Evolutionary conservation across 2,329 filamentous ascomycete genomes (phyloP), one percentile per base, ranked within the genome.

Genomic region (Cladobotryum mycophilum): DNA sequence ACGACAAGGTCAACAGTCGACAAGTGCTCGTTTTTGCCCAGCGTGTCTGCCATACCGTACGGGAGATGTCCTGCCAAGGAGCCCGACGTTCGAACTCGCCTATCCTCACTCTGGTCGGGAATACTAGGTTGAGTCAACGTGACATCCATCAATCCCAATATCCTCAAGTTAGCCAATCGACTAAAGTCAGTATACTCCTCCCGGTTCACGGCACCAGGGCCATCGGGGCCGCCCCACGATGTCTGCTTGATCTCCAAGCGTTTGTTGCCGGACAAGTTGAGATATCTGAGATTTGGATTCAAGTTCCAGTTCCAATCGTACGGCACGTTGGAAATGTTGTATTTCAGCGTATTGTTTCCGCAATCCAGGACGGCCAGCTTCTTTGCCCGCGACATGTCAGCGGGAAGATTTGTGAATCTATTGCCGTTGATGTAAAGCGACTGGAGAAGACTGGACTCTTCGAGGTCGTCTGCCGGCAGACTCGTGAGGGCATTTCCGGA

Each of bases 231-330:
- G 9, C 56, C 60, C 55, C 57, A 65, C 8, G 61, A 59, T 22
- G 80, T 81, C 58, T 81, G 78, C 63, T 86, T 86, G 72, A 99
- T 97, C 68, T 99, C 93, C 34, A 99, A 72, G 46, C 92, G 84
- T 68, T 96, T 96, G 72, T 99, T 99, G 47, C 93, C 93, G 1
- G 92, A 97, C 63, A 99, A 76, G 63, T 97, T 99, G 55, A 99
- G 84, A 64, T 95, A 99, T 56, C 91, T 87, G 57, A 99, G 73
- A 61, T 96, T 95, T 45, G 88, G 89, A 62, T 99, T 99, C 77
- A 93, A 88, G 64, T 97, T 97, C 93, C 93, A 99, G 62, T 99
- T 99, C 93, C 93, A 99, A 66, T 99, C 93, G 65, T 99, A 99
- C 0, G 92, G 93, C 77, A 95, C 96, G 63, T 99, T 99, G 30